These are phyloP conservation scores for Candolleomyces efflorescens DNA, from an alignment of 768 basidiomycete species.

Conservation along the genomic window DNA sequence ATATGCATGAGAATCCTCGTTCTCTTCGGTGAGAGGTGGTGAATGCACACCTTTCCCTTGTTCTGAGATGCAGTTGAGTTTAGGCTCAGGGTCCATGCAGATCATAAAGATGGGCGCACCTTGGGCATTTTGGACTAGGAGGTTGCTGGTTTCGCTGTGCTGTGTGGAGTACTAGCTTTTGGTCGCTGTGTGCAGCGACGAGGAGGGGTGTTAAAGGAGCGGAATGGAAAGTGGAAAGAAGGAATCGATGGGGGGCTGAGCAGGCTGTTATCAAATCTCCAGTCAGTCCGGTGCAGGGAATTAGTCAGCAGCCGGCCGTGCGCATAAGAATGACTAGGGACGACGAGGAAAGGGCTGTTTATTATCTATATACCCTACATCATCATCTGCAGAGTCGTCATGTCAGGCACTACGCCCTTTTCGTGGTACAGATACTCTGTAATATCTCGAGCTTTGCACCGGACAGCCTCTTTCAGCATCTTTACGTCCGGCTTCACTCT, in stretches of 20 bases:
- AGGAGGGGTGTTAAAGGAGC: neutral
- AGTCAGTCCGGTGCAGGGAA: neutral
- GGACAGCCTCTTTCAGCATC: conserved; percentile 67
- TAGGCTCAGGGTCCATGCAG: conserved; percentile 5
- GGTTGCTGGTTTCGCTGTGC: neutral
- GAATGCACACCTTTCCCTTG: conserved; percentile 62
- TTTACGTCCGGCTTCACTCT: conserved; percentile 46
- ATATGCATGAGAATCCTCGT: neutral
- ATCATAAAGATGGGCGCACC: conserved; percentile 5
- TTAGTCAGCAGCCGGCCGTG: neutral
- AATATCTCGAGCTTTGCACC: conserved; percentile 61
- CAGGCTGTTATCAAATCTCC: conserved; percentile 3
- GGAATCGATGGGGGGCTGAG: neutral
- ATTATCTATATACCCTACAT: too few relatives aligned
- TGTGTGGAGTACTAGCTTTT: neutral
- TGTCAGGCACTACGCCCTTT: conserved; percentile 70
- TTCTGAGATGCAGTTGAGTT: conserved; percentile 38
- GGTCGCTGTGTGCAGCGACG: neutral
- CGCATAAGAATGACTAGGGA: neutral
- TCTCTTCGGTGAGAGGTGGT: neutral
- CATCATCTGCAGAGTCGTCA: conserved; percentile 46
- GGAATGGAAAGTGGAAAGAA: neutral
- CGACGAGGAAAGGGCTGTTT: too few relatives aligned
- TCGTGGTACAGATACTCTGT: conserved; percentile 65
- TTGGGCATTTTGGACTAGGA: conserved; percentile 14